phyloP scores from a whole-genome alignment of 805 yeast genomes.

The Teunomyces atbi region DNA sequence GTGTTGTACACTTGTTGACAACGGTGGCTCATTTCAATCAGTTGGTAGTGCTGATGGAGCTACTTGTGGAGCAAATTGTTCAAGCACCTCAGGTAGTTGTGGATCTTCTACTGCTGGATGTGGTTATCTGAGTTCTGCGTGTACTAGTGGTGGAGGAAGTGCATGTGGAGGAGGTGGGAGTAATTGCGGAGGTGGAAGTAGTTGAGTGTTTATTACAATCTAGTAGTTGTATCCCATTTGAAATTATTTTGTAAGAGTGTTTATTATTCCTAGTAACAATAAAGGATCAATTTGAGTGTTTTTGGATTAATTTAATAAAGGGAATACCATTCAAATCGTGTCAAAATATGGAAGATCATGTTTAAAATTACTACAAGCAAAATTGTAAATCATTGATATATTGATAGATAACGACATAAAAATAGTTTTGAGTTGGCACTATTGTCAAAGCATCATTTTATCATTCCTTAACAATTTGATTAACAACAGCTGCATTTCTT shows the following conservation, averaged over 20 bases:
- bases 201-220: background rate
- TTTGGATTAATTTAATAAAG: too few relatives aligned
- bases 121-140: background rate
- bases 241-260: too few relatives aligned
- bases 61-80: background rate
- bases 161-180: background rate
- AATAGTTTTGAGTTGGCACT: too few relatives aligned
- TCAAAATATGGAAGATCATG: too few relatives aligned
- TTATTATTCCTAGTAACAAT: too few relatives aligned
- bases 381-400: too few relatives aligned
- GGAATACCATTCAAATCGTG: too few relatives aligned
- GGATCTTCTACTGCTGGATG: background rate
- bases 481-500: background rate
- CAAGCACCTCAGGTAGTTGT: background rate
- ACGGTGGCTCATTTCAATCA: slow-evolving; percentile 5
- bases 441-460: too few relatives aligned
- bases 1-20: slow-evolving; percentile 10
- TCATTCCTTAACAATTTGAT: background rate
- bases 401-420: too few relatives aligned
- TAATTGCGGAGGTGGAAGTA: background rate
- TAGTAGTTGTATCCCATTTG: too few relatives aligned
- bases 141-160: background rate
- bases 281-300: too few relatives aligned
- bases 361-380: too few relatives aligned
- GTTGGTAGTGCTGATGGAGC: slow-evolving; percentile 6